Conservation (phyloP, 1,284 basidiomycete species). For the Pseudozyma sp. region DNA sequence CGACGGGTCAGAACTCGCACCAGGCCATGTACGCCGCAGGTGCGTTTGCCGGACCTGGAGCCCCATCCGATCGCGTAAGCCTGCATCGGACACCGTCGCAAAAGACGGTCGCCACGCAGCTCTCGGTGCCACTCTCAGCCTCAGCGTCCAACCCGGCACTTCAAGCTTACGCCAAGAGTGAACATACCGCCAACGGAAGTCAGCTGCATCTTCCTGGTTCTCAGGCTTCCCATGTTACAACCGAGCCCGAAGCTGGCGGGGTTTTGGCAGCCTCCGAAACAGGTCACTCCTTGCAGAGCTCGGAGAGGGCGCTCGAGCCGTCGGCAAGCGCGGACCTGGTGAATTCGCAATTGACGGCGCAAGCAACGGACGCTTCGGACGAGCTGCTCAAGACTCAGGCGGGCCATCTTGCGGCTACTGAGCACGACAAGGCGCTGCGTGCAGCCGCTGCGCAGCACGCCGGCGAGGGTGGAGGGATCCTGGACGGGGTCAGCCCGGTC, state of each 20-base stretch:
- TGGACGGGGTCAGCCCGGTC: neutral
- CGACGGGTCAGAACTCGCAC: slow-evolving; percentile 55
- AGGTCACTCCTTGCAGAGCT: slow-evolving; percentile 2
- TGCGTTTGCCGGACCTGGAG: slow-evolving; percentile 24
- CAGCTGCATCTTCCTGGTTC: slow-evolving; percentile 24
- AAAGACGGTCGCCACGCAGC: slow-evolving; percentile 60
- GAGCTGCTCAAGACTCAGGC: slow-evolving; percentile 33
- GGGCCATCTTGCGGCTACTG: slow-evolving; percentile 28
- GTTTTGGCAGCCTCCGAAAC: neutral
- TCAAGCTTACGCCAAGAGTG: slow-evolving; percentile 33
- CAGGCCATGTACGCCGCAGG: slow-evolving; percentile 49
- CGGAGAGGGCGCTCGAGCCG: slow-evolving; percentile 9
- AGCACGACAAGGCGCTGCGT: slow-evolving; percentile 28
- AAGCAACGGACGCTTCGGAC: neutral
- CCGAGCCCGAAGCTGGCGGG: slow-evolving; percentile 6
- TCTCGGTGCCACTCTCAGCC: slow-evolving; percentile 56
- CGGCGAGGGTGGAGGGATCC: neutral
- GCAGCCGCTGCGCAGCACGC: slow-evolving; percentile 3
- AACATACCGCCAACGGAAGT: slow-evolving; percentile 29
- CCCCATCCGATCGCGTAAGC: slow-evolving; percentile 40
- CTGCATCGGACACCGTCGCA: slow-evolving; percentile 61
- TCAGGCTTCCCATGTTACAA: slow-evolving; percentile 7
- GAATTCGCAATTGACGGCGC: slow-evolving; percentile 13
- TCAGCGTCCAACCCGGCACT: slow-evolving; percentile 43
- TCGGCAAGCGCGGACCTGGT: slow-evolving; percentile 4